phyloP scores from a whole-genome alignment of 805 yeast genomes.

The Phaffomyces opuntiae region DNA sequence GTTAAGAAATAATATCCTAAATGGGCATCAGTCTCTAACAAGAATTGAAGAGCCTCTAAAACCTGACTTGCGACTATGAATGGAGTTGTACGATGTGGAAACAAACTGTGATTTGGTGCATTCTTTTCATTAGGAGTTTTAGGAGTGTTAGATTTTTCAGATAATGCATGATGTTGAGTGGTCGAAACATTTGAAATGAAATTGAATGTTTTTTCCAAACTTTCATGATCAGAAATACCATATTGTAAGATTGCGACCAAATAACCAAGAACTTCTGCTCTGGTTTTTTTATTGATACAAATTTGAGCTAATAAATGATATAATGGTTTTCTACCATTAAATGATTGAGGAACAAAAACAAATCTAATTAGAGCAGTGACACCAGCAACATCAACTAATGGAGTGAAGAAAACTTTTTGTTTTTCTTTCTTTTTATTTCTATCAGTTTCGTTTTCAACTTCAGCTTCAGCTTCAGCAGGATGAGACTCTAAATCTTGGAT shows the following conservation, averaged over 20 bases:
- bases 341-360: constrained; percentile 65
- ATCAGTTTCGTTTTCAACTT: constrained; percentile 13
- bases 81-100: constrained; percentile 60
- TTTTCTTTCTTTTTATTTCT: constrained; percentile 24
- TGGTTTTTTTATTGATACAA: constrained; percentile 70
- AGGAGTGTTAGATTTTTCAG: constrained; percentile 11
- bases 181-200: constrained; percentile 35
- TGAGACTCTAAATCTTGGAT: no score
- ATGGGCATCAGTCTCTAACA: constrained; percentile 60
- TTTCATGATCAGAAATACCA: constrained; percentile 53
- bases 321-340: constrained; percentile 52
- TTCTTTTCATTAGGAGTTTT: constrained; percentile 12
- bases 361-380: constrained; percentile 65
- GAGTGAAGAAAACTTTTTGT: constrained; percentile 44
- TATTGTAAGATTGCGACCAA: constrained; percentile 67
- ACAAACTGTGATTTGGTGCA: constrained; percentile 7
- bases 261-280: constrained; percentile 66
- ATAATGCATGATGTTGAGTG: constrained; percentile 3
- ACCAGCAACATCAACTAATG: constrained; percentile 70
- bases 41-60: constrained; percentile 64
- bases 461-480: constrained; percentile 9
- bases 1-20: constrained; percentile 69
- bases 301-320: constrained; percentile 60
- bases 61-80: constrained; percentile 69
- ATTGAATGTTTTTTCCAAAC: constrained; percentile 56